Evolutionary conservation across 106 monocot genomes (phyloP).

Genomic region (Narthecium ossifragum): DNA sequence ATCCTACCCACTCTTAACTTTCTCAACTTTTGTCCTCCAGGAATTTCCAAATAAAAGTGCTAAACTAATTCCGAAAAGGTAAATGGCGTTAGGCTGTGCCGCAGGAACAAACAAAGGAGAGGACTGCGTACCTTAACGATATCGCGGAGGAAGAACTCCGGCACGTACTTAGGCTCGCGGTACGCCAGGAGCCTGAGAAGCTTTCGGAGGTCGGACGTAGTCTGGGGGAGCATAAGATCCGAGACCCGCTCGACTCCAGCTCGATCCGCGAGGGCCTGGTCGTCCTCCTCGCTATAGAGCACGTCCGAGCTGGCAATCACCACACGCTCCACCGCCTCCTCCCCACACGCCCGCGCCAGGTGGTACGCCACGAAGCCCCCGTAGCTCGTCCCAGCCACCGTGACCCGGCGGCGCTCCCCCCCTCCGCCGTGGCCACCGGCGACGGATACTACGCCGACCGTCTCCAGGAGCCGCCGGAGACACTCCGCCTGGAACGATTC

Average conservation of each 20-base stretch:
- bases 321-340: conserved; percentile 19
- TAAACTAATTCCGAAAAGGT: too few species aligned
- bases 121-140: conserved; percentile 12
- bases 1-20: too few species aligned
- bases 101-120: too few species aligned
- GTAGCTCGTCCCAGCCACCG: conserved; percentile 41
- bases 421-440: conserved; percentile 12
- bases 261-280: conserved; percentile 17
- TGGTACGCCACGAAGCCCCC: conserved; percentile 63
- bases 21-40: too few species aligned
- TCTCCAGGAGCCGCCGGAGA: conserved; percentile 28
- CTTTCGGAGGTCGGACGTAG: conserved; percentile 6
- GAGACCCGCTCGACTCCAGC: conserved; percentile 15
- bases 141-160: conserved; percentile 36
- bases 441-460: conserved; percentile 10
- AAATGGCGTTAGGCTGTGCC: too few species aligned
- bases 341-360: conserved; percentile 26
- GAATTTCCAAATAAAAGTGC: too few species aligned
- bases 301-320: conserved; percentile 64
- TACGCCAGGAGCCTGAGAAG: conserved; percentile 16
- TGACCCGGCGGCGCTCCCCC: conserved; percentile 20
- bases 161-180: conserved; percentile 19
- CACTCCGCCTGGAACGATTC: conserved; percentile 49
- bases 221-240: conserved; percentile 33
- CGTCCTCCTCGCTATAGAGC: conserved; percentile 35